These are phyloP conservation scores for Thelephora terrestris DNA, from an alignment of 1,284 basidiomycete species.

Conservation along the genomic window DNA sequence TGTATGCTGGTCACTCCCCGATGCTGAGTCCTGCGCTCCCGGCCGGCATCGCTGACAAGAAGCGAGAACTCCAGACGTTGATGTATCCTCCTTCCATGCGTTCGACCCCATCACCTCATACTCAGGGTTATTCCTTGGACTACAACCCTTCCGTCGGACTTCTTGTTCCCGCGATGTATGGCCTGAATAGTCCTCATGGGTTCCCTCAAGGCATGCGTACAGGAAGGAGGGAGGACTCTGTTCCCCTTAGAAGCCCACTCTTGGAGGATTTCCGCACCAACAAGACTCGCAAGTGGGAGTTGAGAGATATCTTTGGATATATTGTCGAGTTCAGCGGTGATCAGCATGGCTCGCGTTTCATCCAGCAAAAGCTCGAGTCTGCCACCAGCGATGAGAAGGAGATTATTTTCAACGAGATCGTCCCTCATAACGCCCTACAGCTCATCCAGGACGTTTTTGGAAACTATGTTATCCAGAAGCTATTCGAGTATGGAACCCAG, in stretches of 20 bases:
- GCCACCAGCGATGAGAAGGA: conserved; percentile 74
- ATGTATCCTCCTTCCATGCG: conserved; percentile 29
- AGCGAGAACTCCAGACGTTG: conserved; percentile 47
- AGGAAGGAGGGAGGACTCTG: conserved; percentile 18
- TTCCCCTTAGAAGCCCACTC: conserved; percentile 51
- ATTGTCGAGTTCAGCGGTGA: conserved; percentile 91
- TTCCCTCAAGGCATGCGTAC: not conserved
- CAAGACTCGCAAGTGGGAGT: conserved; percentile 72
- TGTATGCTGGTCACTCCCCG: conserved; percentile 44
- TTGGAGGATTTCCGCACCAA: conserved; percentile 82
- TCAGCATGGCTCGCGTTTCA: conserved; percentile 88
- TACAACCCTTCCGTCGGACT: conserved; percentile 39
- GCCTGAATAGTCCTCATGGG: conserved; percentile 5
- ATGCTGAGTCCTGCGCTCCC: conserved; percentile 38
- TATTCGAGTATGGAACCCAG: conserved; percentile 84
- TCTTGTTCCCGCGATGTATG: conserved; percentile 38
- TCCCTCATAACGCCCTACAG: conserved; percentile 64
- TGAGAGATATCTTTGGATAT: conserved; percentile 77
- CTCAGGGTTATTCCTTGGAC: conserved; percentile 37
- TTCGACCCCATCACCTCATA: conserved; percentile 31
- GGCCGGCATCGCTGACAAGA: conserved; percentile 42
- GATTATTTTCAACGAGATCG: conserved; percentile 84
- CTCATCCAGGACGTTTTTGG: conserved; percentile 95
- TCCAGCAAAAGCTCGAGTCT: conserved; percentile 76
- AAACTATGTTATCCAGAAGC: conserved; percentile 95